Evolutionary conservation across 345 rosid species (phyloP).

Genomic region (Citrus inodora): DNA sequence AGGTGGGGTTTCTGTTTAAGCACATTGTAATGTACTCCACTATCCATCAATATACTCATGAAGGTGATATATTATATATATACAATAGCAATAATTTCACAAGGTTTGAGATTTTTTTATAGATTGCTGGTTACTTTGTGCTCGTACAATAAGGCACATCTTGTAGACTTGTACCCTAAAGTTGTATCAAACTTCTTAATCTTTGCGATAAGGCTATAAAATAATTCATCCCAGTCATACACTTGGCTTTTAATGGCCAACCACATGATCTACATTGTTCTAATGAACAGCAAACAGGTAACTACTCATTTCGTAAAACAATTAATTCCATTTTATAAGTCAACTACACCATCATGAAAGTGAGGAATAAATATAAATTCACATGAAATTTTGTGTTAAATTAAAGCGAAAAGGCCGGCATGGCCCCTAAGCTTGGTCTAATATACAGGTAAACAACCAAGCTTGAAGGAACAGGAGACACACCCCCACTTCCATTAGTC

Average conservation of each 20-base stretch:
- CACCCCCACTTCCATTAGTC: too few species aligned
- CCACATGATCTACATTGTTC: conserved; percentile 24
- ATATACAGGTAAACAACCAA: neutral
- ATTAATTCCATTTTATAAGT: neutral
- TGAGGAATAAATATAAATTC: neutral
- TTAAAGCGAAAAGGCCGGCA: neutral
- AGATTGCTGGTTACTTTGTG: conserved; percentile 26
- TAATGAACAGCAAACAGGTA: conserved; percentile 2
- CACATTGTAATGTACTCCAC: conserved; percentile 23
- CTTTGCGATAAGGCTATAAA: neutral
- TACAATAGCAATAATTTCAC: neutral
- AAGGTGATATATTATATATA: neutral
- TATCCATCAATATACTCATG: neutral
- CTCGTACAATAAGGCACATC: conserved; percentile 26
- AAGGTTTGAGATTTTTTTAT: conserved; percentile 1
- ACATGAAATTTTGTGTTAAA: conserved; percentile 5
- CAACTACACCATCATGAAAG: conserved; percentile 23
- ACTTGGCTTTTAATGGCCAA: conserved; percentile 26
- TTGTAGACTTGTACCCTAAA: conserved; percentile 29
- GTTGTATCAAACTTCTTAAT: conserved; percentile 19
- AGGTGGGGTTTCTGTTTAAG: conserved; percentile 31
- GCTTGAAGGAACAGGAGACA: too few species aligned
- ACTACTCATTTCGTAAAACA: neutral
- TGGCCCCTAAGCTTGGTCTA: neutral
- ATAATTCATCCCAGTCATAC: conserved; percentile 1